Conservation (phyloP, 352 stramenopile species). For the Aphanomyces cochlioides region DNA sequence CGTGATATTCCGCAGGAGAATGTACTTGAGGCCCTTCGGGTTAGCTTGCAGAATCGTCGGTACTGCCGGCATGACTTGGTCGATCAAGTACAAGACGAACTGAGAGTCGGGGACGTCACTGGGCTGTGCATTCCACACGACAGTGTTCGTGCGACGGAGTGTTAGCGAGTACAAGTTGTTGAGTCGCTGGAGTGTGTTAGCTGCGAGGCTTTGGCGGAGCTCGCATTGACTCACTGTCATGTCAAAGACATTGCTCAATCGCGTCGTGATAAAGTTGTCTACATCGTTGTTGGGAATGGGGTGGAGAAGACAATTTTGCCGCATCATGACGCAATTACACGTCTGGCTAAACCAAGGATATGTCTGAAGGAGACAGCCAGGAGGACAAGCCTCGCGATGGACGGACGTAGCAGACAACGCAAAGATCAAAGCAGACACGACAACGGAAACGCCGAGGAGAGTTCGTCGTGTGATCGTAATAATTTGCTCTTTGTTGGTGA, state of each 20-base stretch:
- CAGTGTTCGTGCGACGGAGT: constrained; percentile 20
- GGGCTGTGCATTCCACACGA: constrained; percentile 10
- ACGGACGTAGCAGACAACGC: background rate
- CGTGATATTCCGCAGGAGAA: constrained; percentile 19
- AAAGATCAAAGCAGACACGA: background rate
- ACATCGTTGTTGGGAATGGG: background rate
- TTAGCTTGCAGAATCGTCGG: background rate
- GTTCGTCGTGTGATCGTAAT: background rate
- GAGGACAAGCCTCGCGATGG: background rate
- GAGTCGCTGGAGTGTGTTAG: background rate
- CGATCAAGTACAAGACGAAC: background rate
- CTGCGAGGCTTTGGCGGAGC: background rate
- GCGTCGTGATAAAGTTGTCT: background rate
- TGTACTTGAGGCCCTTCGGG: background rate
- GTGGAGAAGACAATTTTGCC: constrained; percentile 5
- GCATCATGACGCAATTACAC: constrained; percentile 24
- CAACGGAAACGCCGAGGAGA: background rate
- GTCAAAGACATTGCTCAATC: constrained; percentile 18
- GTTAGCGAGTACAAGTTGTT: constrained; percentile 17
- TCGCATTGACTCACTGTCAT: constrained; percentile 16
- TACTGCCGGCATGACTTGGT: background rate
- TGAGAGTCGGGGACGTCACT: constrained; percentile 1
- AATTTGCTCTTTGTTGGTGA: no score
- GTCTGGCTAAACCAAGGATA: constrained; percentile 13
- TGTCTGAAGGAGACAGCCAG: constrained; percentile 11